Base-by-base conservation (phyloP, 2,329 filamentous ascomycete species). In the Trichoderma sp. region DNA sequence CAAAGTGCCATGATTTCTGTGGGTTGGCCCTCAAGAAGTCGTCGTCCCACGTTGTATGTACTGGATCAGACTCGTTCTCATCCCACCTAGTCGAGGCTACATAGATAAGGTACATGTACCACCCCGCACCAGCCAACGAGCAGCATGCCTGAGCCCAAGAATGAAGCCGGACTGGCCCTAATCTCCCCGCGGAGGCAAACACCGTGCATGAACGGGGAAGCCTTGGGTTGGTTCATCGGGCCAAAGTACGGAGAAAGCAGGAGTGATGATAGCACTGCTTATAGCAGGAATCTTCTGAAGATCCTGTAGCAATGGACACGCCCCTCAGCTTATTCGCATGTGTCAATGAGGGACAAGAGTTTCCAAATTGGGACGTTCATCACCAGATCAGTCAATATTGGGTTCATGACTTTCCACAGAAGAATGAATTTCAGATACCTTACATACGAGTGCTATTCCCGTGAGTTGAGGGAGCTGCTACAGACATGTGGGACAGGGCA, bases 301-400 rank as follows among this genome's bases (percentile, higher is more conserved):
- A 9, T 9, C 30, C 30, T 30, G 30, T 30, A 21, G 19, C 5
- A 56, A 5, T 52, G 34, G 15, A n/a, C 24, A 60, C 57, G 47
- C 57, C 57, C 39, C 51, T 63, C 60, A 63, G 60, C 60, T 63
- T 63, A 63, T 63, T 43, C 45, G 51, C 60, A 63, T 63, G 60
- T 52, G 41, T 54, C 47, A 44, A 57, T 17, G 19, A 39, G 54
- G 12, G 39, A 41, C 51, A 15, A 30, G 30, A 19, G 52, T 26
- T 44, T 39, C 24, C 43, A 57, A 28, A 41, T 26, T n/a, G 19
- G 41, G 34, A 56, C 26, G 24, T 10, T 28, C 24, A 44, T 57
- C 54, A 44, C 54, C 39, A 57, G 39, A 57, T 39, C 54, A 26
- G 12, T 19, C 41, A 39, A 39, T 14, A 39, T 39, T 39, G 34